phyloP scores from a whole-genome alignment of 441 rosid genomes.

The Flueggea neowawraea region DNA sequence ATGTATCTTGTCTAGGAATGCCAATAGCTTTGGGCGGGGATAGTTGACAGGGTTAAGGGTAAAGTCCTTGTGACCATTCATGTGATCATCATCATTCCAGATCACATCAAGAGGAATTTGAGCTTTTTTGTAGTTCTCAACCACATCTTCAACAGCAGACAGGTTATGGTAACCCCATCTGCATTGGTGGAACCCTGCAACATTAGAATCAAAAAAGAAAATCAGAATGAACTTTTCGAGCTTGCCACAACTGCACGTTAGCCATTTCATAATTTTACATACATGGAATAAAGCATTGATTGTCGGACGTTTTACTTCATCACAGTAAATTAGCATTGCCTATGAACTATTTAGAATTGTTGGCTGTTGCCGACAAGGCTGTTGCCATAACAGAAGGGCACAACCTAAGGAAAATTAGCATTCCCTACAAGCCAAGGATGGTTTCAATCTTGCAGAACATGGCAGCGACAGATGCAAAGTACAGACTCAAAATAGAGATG shows the following conservation, averaged over 20 bases:
- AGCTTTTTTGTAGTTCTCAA: constrained; percentile 72
- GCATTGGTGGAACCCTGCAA: constrained; percentile 92
- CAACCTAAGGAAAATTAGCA: constrained; percentile 2
- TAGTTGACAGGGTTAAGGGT: constrained; percentile 65
- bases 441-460: constrained; percentile 6
- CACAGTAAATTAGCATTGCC: no score
- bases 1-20: constrained; percentile 82
- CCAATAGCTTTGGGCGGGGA: constrained; percentile 77
- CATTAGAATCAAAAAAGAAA: constrained; percentile 10
- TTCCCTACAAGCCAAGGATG: constrained; percentile 9
- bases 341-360: no score
- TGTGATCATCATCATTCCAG: constrained; percentile 98
- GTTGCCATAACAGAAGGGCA: constrained; percentile 5
- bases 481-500: constrained; percentile 12
- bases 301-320: no score
- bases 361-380: constrained; percentile 27
- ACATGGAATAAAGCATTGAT: no score
- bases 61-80: constrained; percentile 93
- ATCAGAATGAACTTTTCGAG: no score
- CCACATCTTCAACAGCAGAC: constrained; percentile 94
- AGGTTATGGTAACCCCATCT: constrained; percentile 99
- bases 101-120: constrained; percentile 93
- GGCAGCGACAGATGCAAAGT: constrained; percentile 5
- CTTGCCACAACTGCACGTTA: no score
- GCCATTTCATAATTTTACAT: no score